Evolutionary conservation across 352 stramenopile species (phyloP), one percentile per base, ranked within the genome.

Genomic region (Phytophthora ramorum): DNA sequence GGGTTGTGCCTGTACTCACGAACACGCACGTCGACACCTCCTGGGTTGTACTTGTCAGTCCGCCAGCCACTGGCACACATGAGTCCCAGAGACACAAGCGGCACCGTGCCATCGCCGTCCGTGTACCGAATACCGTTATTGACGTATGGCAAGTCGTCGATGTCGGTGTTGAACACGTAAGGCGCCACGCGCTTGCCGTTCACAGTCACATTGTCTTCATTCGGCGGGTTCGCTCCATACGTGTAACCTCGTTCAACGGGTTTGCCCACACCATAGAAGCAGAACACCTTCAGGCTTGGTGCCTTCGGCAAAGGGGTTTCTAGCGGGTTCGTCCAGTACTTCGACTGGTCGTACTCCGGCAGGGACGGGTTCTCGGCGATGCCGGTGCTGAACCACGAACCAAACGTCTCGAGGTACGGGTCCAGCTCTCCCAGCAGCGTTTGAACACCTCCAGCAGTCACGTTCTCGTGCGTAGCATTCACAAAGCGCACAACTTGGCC

Each of bases 201-300:
- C 9, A 69, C 69, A 22, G 20, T 58, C 8, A 55, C 54, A 14
- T 73, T 71, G 24, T 83, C 81, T 28, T 81, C 71, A 3, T 76
- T 69, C 0, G 46, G 59, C 2, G 73, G 66, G 53, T 90, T 93
- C 10, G 53, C 56, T 26, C 74, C 72, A 48, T 95, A 96, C 28
- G 87, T 74, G 66, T 97, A 97, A 56, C 81, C 83, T 35, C 89
- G 86, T 59, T 96, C 89, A 5, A 96, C 97, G 19, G 90, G 84
- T 12, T 98, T 85, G 50, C 93, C 93, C 14, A 97, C 80, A 45
- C 96, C 96, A 76, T 99, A 98, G 8, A 98, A 72, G 46, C 96
- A 99, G 62, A 97, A 98, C 16, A 98, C 78, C 56, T 97, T 98
- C 64, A 98, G 79, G 32, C 87, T 95, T 3, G 96, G 93, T 16